Conservation (phyloP, 1,139 yeast genomes). For the Hansenula sp. region DNA sequence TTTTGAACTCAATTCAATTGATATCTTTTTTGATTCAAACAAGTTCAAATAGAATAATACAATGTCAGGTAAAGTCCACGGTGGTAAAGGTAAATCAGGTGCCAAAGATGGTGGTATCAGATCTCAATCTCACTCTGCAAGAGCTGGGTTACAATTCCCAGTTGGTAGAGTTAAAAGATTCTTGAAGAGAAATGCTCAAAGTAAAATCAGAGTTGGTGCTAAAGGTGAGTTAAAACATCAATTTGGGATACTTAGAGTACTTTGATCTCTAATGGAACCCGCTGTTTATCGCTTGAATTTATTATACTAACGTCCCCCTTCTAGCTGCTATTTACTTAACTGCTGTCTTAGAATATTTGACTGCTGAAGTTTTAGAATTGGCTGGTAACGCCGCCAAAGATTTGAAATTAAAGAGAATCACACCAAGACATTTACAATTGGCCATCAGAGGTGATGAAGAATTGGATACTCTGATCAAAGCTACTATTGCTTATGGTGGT, state of each 20-base stretch:
- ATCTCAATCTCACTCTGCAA: constrained; percentile 87
- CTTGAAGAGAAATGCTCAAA: constrained; percentile 86
- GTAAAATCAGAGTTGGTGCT: constrained; percentile 93
- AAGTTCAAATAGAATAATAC: neutral
- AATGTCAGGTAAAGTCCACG: constrained; percentile 97
- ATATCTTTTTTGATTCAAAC: too few species aligned
- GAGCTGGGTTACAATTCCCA: constrained; percentile 97
- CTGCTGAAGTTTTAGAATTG: constrained; percentile 97
- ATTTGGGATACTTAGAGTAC: too few species aligned
- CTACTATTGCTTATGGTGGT: constrained; percentile 99
- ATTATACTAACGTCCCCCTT: constrained; percentile 11
- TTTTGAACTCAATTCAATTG: too few species aligned
- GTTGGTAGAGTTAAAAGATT: constrained; percentile 98
- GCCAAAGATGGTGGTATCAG: constrained; percentile 60
- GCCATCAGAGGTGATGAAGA: constrained; percentile 99
- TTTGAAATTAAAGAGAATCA: constrained; percentile 95
- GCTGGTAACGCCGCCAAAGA: constrained; percentile 99
- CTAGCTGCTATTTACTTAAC: constrained; percentile 90
- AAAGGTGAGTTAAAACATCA: constrained; percentile 43
- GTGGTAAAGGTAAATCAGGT: constrained; percentile 93
- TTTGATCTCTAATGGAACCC: too few species aligned
- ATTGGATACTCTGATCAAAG: constrained; percentile 90
- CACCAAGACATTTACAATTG: constrained; percentile 97
- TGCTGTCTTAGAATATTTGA: constrained; percentile 93
- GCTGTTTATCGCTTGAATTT: neutral